Base-by-base conservation (phyloP, 129 eudicot genomes). In the Logfia minima region DNA sequence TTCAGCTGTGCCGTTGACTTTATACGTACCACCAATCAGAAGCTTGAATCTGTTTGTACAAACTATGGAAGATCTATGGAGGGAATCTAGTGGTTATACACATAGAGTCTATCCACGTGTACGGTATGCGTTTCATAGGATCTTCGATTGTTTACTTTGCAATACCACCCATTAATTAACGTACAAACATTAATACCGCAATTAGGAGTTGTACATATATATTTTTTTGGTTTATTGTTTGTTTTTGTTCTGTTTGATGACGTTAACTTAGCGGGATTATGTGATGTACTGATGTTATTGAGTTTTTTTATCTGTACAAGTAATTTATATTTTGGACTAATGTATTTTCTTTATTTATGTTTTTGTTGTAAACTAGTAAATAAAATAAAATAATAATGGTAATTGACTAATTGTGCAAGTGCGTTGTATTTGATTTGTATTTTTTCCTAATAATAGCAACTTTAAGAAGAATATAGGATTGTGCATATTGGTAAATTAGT, bases 1-100 rank as follows among this genome's bases (percentile, higher is more conserved):
- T 58, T 91, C 98, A 24, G 96, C 98, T 21, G 97, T 86, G 76
- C 98, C 98, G 78, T 84, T 93, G 86, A 89, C 92, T 66, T 81
- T 93, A 28, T 93, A 93, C 56, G 77, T 93, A 3, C 98, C 98
- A 4, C 98, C 98, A 16, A 43, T 93, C 19, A 85, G 98, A 79
- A 86, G 86, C 86, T 83, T 93, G 75, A 93, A 85, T 80, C 84
- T 81, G 10, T 93, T 93, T 39, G 86, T 93, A 68, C 84, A 85
- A 64, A 81, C 92, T 16, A 86, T 93, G 63, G 96, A 93, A 58
- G 97, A 89, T 24, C 21, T 91, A 4, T 78, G 86, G 75, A 85
- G 89, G 77, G 98, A 92, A 37, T 82, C 96, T 2, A 90, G 96
- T 51, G 77, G 75, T 10, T 77, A 92, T 6, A 89, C 90, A 0